Evolutionary conservation across 768 basidiomycete species (phyloP), one percentile per base, ranked within the genome.

Genomic region (Naganishia onofrii): DNA sequence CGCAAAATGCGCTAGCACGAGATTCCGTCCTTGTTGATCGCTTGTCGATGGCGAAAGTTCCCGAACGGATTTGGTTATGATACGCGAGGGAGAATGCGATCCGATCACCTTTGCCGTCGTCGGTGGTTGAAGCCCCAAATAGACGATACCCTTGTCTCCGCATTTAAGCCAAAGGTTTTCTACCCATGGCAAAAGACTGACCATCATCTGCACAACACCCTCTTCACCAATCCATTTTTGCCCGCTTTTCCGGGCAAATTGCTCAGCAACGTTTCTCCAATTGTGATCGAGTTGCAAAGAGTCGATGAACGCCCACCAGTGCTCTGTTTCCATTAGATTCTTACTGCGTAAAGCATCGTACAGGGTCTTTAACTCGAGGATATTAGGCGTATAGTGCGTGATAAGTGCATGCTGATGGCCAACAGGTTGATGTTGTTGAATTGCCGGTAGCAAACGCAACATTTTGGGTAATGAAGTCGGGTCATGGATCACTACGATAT

Each of bases 381-480:
- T 78, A 80, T 99, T 99, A 0, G 96, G 96, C 0, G 94, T 90
- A 55, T 88, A 85, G 74, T 88, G 91, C 2, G 88, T 82, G 55
- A 96, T 82, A 2, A 88, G 73, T 1, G 76, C 71, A 1, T 70
- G 55, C 7, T 52, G 65, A 55, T 46, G 67, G 28, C 57, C 2
- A 34, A 48, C 23, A 48, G 71, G 72, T 12, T 60, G 32, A 64
- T 70, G 52, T 15, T 65, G 51, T 48, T 55, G 55, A 32, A 84
- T 67, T 0, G 90, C 87, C 0, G 87, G 85, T 6, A 96, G 77
- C 70, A 98, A 87, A 2, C 84, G 82, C 1, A 84, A 82, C 0
- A 90, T 88, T 82, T 98, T 98, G 54, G 85, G 81, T n/a, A 89
- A 84, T 0, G 93, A 96, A 0, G 96, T 98, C 0, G 96, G 95